These are phyloP conservation scores for Penicillium sp. DNA, from an alignment of 2,329 filamentous ascomycete species.

Conservation along the genomic window DNA sequence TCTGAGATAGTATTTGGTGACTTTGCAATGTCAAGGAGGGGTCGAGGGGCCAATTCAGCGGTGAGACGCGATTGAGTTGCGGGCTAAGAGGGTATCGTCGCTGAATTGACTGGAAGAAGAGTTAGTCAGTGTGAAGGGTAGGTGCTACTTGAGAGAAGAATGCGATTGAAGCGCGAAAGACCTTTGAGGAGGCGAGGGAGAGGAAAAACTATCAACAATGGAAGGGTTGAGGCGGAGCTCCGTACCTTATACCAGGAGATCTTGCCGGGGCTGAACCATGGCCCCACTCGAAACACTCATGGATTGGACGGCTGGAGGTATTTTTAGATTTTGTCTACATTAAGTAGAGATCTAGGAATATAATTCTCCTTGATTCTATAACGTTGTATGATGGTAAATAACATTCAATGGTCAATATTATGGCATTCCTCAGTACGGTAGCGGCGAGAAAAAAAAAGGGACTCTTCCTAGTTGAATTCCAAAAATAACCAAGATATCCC, in stretches of 20 bases:
- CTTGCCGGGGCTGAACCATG: constrained; percentile 8
- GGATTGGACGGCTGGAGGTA: not conserved
- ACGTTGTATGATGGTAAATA: not conserved
- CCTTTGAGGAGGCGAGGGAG: not conserved
- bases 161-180: constrained; percentile 7
- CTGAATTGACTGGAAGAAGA: not conserved
- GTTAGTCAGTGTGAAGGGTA: not conserved
- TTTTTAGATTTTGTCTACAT: constrained; percentile 11
- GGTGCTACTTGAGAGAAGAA: not conserved
- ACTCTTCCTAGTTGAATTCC: not conserved
- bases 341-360: not conserved
- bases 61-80: constrained; percentile 6
- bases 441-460: not conserved
- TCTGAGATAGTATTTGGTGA: not conserved
- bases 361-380: not conserved
- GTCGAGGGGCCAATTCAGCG: not conserved
- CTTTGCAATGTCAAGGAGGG: not conserved
- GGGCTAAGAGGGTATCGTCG: not conserved
- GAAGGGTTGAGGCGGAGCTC: constrained; percentile 7
- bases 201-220: constrained; percentile 8
- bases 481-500: constrained; percentile 16
- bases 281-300: constrained; percentile 9
- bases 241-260: not conserved
- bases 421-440: not conserved
- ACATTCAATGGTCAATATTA: not conserved